Evolutionary conservation across 1,284 basidiomycete genomes (phyloP).

Genomic region (Pholiota adiposa): DNA sequence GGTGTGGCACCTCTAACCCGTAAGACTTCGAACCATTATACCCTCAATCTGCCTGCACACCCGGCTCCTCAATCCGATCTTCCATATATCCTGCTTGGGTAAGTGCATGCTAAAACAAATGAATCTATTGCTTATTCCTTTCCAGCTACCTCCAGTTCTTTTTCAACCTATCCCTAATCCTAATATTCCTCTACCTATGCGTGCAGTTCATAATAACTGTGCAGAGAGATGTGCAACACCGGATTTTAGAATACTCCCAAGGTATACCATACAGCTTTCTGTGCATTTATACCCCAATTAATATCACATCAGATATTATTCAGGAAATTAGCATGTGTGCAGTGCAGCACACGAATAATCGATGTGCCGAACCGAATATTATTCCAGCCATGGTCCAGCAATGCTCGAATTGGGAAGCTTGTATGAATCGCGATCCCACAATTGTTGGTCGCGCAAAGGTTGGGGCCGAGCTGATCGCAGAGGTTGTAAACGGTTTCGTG

Average conservation of each 20-base stretch:
- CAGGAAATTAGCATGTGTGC: constrained; percentile 90
- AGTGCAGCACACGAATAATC: constrained; percentile 78
- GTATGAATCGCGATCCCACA: constrained; percentile 93
- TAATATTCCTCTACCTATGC: constrained; percentile 85
- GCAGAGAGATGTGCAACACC: constrained; percentile 87
- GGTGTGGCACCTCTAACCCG: constrained; percentile 45
- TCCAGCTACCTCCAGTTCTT: constrained; percentile 89
- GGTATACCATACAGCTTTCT: constrained; percentile 54
- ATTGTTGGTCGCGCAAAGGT: constrained; percentile 89
- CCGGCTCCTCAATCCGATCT: constrained; percentile 58
- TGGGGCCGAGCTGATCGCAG: constrained; percentile 93
- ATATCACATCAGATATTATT: constrained; percentile 66
- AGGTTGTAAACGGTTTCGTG: constrained; percentile 95
- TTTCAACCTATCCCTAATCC: constrained; percentile 89
- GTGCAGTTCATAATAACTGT: constrained; percentile 89
- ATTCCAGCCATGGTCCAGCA: constrained; percentile 86
- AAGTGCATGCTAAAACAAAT: constrained; percentile 21
- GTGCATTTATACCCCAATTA: not conserved
- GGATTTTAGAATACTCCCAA: constrained; percentile 88
- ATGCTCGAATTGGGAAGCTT: constrained; percentile 91
- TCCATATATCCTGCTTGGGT: constrained; percentile 84
- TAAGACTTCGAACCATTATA: constrained; percentile 78
- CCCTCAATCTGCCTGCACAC: constrained; percentile 73
- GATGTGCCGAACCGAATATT: constrained; percentile 68
- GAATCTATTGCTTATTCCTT: constrained; percentile 20